Percentiles rank a stretch among this genome's conserved stretches.
Evolutionary conservation across 306 rosid species (phyloP).

Genomic region (Luffa acutangula): DNA sequence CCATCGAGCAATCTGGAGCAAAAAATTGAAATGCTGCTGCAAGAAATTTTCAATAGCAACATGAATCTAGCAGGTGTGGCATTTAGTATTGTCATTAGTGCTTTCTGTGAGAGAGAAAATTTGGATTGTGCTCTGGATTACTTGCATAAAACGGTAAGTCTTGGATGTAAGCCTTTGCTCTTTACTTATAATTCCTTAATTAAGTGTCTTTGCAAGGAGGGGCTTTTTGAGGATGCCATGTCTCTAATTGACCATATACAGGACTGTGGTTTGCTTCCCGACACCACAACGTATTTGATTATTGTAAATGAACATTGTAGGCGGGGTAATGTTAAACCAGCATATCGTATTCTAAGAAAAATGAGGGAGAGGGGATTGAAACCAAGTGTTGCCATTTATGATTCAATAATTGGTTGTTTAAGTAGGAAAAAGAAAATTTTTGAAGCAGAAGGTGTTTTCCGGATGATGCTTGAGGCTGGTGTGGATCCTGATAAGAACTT

Average conservation of each 20-base stretch:
- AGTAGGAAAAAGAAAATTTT: constrained; percentile 16
- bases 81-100: constrained; percentile 17
- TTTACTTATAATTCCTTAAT: constrained; percentile 33
- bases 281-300: constrained; percentile 26
- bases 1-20: constrained; percentile 8
- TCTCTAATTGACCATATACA: constrained; percentile 24
- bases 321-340: constrained; percentile 18
- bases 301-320: constrained; percentile 27
- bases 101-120: constrained; percentile 25
- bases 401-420: constrained; percentile 27
- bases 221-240: constrained; percentile 22
- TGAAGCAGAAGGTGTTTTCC: constrained; percentile 30
- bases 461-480: constrained; percentile 32
- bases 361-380: constrained; percentile 21
- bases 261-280: constrained; percentile 19
- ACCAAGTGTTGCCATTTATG: constrained; percentile 30
- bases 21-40: constrained; percentile 25
- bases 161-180: constrained; percentile 26
- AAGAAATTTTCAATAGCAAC: constrained; percentile 18
- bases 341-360: constrained; percentile 12
- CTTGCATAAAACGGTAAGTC: constrained; percentile 19
- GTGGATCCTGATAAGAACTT: constrained; percentile 30
- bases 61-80: constrained; percentile 24
- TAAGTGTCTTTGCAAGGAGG: constrained; percentile 25
- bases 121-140: constrained; percentile 15